Base-by-base conservation (phyloP, 225 moss, liverwort and hornwort species). In the Physcomitrium patens region DNA sequence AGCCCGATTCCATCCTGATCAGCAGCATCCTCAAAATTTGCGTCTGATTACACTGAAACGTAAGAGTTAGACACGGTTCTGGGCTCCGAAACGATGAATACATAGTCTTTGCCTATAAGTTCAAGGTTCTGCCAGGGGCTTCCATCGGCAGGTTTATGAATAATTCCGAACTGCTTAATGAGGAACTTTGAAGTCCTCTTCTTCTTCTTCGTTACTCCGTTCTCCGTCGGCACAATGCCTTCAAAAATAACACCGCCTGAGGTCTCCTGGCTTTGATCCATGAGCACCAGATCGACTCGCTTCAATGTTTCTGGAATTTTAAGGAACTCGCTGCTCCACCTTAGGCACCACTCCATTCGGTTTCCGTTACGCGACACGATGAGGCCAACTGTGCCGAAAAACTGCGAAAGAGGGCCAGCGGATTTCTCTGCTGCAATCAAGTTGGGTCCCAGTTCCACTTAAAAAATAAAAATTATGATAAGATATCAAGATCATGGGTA, bases 161-260 rank as follows among this genome's bases (percentile, higher is more conserved):
- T 72, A 22, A 72, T 76, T 58, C 79, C 76, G 51, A 83, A 83
- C 79, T 83, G 83, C 79, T 83, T 79, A 24, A 60, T 57, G 55
- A 83, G 79, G 50, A 83, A 83, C 67, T 68, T 82, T 20, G 79
- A 22, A 48, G 65, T 13, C 54, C 72, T 51, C 63, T 76, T 83
- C 76, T 68, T 83, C 63, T 75, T 83, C 28, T n/a, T n/a, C n/a
- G n/a, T n/a, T n/a, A 52, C 42, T 28, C 18, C 73, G 46, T 47
- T 58, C 0, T 63, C 57, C 23, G 54, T 41, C 16, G 15, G 55
- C 9, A 31, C 24, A 24, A 23, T 42, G n/a, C 19, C 68, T 8
- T 44, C 72, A 14, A 10, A 55, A 53, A 26, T 61, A 52, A 37
- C 12, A 8, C 42, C 73, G 31, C 43, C 77, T 10, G 16, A 26